Evolutionary conservation across 805 yeast genomes (phyloP), one percentile per base, ranked within the genome.

Genomic region (Ogataea ganodermae): DNA sequence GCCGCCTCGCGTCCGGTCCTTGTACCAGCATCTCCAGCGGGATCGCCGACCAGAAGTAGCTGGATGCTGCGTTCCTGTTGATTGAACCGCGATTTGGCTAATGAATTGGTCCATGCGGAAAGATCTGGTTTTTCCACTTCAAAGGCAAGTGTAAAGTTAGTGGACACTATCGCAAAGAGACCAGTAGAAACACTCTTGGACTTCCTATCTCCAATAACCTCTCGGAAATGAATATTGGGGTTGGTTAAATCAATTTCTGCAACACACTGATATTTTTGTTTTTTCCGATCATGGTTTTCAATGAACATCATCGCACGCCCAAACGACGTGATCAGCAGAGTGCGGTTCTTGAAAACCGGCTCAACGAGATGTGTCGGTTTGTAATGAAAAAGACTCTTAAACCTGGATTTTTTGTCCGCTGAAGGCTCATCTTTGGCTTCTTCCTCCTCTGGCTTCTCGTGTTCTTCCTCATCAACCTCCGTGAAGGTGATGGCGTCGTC

Each of bases 291-390:
- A 30, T 56, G 58, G 46, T 69, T 76, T 35, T 65, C 69, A 26
- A 75, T 65, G 50, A 86, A 79, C 1, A 85, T 59, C 49, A 86
- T 63, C 0, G 78, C 80, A 40, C 91, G 70, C 1, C 90, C 92
- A 59, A 75, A 75, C 1, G 80, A 72, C 1, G 91, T 86, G 0
- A 84, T 68, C 12, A 85, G 53, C 49, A 84, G 56, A 1, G 83
- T 74, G 52, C 87, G 75, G 8, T 72, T 70, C 46, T 58, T 71
- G 63, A 44, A 69, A 69, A 37, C 33, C 3, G 58, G 61, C 23
- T 59, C 66, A 14, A 48, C 17, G 28, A 23, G 8, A 2, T 41
- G 30, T 4, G 32, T 16, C 4, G 48, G 39, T 44, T 50, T 53
- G 33, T 50, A 53, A 36, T 51, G 62, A 31, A 67, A 66, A 30